Conservation (phyloP, 805 yeast genomes). For the Nakazawaea ishiwadae region DNA sequence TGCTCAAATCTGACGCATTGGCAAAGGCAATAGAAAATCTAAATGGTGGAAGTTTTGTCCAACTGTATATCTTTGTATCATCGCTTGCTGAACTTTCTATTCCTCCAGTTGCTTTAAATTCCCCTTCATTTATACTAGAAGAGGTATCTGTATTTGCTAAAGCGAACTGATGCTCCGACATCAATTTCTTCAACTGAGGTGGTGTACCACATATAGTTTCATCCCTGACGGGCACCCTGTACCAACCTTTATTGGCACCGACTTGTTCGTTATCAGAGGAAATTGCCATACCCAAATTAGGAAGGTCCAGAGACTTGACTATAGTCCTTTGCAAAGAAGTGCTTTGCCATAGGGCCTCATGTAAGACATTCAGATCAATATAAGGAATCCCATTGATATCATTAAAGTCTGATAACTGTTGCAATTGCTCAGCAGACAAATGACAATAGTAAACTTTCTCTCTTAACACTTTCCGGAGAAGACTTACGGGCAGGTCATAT, state of each 20-base stretch:
- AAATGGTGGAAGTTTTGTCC: conserved; percentile 48
- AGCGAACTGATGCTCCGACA: conserved; percentile 21
- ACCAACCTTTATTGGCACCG: conserved; percentile 28
- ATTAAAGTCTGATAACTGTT: conserved; percentile 33
- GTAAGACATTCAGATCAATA: conserved; percentile 33
- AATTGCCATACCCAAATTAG: conserved; percentile 25
- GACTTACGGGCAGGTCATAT: conserved; percentile 8
- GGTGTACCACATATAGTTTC: conserved; percentile 45
- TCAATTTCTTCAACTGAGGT: conserved; percentile 25
- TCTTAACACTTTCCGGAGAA: conserved; percentile 32
- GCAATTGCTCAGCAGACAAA: conserved; percentile 42
- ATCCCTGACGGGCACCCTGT: conserved; percentile 38
- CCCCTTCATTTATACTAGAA: conserved; percentile 3
- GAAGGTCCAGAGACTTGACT: conserved; percentile 22
- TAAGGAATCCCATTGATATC: conserved; percentile 33
- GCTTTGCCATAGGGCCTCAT: conserved; percentile 47
- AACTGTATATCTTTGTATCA: conserved; percentile 19
- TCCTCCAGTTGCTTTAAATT: conserved; percentile 3
- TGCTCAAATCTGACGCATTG: conserved; percentile 37
- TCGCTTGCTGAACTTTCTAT: neutral
- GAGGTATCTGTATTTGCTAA: neutral
- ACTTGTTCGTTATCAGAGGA: conserved; percentile 25
- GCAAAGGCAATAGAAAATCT: conserved; percentile 49
- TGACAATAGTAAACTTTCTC: conserved; percentile 42
- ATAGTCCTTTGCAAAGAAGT: conserved; percentile 37